phyloP scores from a whole-genome alignment of 352 stramenopile genomes.

The Pythium rishiriense region DNA sequence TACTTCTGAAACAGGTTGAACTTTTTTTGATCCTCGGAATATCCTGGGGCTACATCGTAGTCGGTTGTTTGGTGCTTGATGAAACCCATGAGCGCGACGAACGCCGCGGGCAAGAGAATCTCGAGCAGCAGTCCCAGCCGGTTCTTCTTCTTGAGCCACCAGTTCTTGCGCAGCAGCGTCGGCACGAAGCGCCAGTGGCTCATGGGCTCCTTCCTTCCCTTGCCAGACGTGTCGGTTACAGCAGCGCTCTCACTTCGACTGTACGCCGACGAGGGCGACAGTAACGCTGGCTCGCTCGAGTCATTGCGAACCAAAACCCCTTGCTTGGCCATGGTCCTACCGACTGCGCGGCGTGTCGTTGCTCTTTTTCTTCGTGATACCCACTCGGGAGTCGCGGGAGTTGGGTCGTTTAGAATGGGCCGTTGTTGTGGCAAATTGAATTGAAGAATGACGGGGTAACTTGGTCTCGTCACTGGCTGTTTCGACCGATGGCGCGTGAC shows the following conservation, averaged over 20 bases:
- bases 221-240: neutral
- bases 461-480: no score
- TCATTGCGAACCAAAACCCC: neutral
- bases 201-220: neutral
- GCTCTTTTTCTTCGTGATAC: no score
- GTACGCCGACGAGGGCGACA: constrained; percentile 8
- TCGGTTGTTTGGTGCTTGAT: constrained; percentile 45
- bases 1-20: constrained; percentile 47
- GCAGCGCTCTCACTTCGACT: neutral
- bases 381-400: no score
- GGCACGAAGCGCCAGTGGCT: constrained; percentile 48
- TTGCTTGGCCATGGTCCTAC: neutral
- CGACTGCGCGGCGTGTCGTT: neutral
- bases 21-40: constrained; percentile 28
- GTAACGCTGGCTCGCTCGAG: neutral
- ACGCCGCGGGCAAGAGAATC: constrained; percentile 57
- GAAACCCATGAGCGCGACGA: constrained; percentile 55
- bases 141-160: constrained; percentile 72
- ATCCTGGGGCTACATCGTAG: constrained; percentile 39
- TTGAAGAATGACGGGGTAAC: neutral
- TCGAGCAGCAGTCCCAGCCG: constrained; percentile 52
- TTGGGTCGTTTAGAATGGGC: no score
- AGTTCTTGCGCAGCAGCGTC: constrained; percentile 76
- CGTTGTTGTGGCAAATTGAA: no score
- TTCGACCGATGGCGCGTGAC: no score